A percentile compares a stretch with the other conserved stretches of the same genome.
These are phyloP conservation scores for Vitis hybrid DNA, from an alignment of 177 flowering plant species.

Conservation along the genomic window DNA sequence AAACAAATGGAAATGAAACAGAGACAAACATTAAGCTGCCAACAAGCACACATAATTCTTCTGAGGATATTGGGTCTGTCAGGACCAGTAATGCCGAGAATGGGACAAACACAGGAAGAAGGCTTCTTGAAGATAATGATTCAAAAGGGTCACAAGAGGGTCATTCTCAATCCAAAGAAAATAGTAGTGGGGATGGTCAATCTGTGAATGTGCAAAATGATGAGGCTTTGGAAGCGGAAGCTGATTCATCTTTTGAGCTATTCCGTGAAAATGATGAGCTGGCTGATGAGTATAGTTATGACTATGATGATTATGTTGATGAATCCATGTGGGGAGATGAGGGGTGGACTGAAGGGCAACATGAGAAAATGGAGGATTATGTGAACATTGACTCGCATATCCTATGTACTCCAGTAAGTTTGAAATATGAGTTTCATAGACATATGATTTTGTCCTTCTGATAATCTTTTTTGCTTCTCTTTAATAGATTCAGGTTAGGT, in stretches of 20 bases:
- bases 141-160: slow-evolving; percentile 38
- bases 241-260: slow-evolving; percentile 90
- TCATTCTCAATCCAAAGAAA: slow-evolving; percentile 38
- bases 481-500: not conserved
- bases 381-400: slow-evolving; percentile 88
- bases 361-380: slow-evolving; percentile 78
- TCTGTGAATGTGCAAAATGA: slow-evolving; percentile 83
- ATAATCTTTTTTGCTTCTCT: not conserved
- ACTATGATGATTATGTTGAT: slow-evolving; percentile 96
- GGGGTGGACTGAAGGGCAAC: slow-evolving; percentile 80
- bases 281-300: slow-evolving; percentile 94
- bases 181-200: slow-evolving; percentile 28
- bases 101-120: slow-evolving; percentile 49
- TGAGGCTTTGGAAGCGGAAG: slow-evolving; percentile 78
- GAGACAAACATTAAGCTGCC: slow-evolving; percentile 43
- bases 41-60: slow-evolving; percentile 31
- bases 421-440: not conserved
- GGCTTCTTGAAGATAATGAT: slow-evolving; percentile 70
- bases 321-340: slow-evolving; percentile 97
- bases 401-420: slow-evolving; percentile 93
- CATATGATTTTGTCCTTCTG: not conserved
- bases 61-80: slow-evolving; percentile 26
- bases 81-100: slow-evolving; percentile 27
- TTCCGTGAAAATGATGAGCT: slow-evolving; percentile 87
- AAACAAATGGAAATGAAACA: slow-evolving; percentile 35